Base-by-base conservation (phyloP, 129 eudicot genomes). In the Arctium lappa region DNA sequence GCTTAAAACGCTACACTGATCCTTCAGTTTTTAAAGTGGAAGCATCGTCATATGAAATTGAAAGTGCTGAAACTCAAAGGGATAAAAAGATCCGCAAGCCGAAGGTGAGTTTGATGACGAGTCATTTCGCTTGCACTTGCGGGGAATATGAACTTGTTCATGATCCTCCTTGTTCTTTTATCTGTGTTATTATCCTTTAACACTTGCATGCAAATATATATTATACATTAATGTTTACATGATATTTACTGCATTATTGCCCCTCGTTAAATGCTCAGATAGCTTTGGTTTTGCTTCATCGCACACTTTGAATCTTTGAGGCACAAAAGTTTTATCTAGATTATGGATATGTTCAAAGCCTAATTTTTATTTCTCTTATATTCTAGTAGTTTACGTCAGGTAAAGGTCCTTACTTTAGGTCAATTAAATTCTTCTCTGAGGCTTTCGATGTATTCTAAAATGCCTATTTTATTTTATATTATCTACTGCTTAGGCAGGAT, bases 1-100 rank as follows among this genome's bases (percentile, higher is more conserved):
- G 98, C 88, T 90, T 95, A 78, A 95, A 93, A 78, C 98, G 99
- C 80, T 95, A 90, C 86, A 91, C 99, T 5, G 97, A 93, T 79
- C 99, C 99, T 30, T 91, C 98, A 31, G 85, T 91, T 77, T 95
- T 76, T 80, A 95, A 90, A 88, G 88, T 89, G 71, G 99, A 95
- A 81, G 77, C 89, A 53, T 80, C 93, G 50, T 70, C 85, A 2
- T 71, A 79, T 44, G 91, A 72, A 73, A 84, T 83, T 87, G 89
- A 89, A 46, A 82, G 37, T 73, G 69, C 84, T 38, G 93, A 89
- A 81, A 82, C 85, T 80, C 94, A 85, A 74, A 88, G 93, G 86
- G 99, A 93, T 71, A 93, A 89, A 89, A 91, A 81, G 84, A 81
- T 86, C 74, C 92, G 92, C 77, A 90, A 90, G 83, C 77, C 81